Base-by-base conservation (phyloP, 2,329 filamentous ascomycete genomes). In the Leptographium procerum region DNA sequence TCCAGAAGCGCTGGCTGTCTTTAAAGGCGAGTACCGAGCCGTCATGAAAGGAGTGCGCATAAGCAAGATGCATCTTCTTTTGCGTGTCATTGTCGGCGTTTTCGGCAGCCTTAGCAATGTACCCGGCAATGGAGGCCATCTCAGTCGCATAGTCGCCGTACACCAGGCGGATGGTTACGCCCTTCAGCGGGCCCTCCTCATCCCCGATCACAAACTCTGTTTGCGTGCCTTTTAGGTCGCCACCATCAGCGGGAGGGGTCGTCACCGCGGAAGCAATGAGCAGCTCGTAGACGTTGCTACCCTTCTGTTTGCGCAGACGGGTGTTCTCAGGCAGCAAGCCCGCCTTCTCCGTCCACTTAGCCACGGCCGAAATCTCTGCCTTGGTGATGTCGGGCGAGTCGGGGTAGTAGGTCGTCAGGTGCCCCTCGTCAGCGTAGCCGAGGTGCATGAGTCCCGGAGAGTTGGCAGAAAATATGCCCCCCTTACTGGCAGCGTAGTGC, bases 341-440 rank as follows among this genome's bases (percentile, higher is more conserved):
- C 61, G 61, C 88, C 67, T 83, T 78, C 67, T 85, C 86, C 77
- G 89, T 82, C 73, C 87, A 88, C 58, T 81, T 78, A n/a, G 86
- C 84, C 55, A 92, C 78, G 22, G 82, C 82, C 50, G 80, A 80
- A 59, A 94, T 90, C 69, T 92, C 89, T 36, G 79, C 76, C 71
- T 90, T 84, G 45, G 84, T 89, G 67, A 94, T 91, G 51, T 77
- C 75, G 9, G 85, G 77, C 5, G 87, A 91, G 62, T 89, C 81
- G 1, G 88, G 89, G 69, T 92, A 94, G 71, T 92, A 94, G 1
- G 86, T 88, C 3, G 87, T 89, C 79, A 91, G 79, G 70, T 92
- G 87, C 34, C 87, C 87, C 33, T 84, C 78, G 40, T 88, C 86
- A 1, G 83, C 78, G 69, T 88, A 91, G 47, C 89, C 89, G 29